Conservation (phyloP, 441 rosid species). For the Melastoma candidum region DNA sequence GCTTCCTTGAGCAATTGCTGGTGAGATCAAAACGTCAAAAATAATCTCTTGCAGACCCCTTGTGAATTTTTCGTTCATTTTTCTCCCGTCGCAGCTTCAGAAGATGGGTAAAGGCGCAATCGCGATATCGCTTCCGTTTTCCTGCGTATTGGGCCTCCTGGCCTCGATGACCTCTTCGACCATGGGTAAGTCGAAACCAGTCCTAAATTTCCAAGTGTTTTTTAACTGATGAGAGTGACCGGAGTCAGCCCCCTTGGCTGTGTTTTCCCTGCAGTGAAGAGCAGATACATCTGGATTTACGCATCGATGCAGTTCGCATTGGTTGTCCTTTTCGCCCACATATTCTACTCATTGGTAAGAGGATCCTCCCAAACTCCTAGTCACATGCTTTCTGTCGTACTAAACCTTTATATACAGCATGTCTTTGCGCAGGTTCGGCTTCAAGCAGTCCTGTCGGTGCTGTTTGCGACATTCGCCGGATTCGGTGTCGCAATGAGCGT, state of each 20-base stretch:
- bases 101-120: conserved; percentile 8
- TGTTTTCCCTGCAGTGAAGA: conserved; percentile 40
- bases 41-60: background rate
- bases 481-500: conserved; percentile 78
- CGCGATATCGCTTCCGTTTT: conserved; percentile 6
- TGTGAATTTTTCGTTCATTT: background rate
- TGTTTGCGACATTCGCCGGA: conserved; percentile 73
- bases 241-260: conserved; percentile 3
- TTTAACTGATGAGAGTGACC: conserved; percentile 1
- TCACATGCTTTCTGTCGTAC: background rate
- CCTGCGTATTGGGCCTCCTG: conserved; percentile 1
- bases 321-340: conserved; percentile 78
- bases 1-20: conserved; percentile 7
- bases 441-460: conserved; percentile 58
- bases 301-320: conserved; percentile 70
- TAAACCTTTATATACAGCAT: conserved; percentile 1
- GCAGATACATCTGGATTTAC: conserved; percentile 85
- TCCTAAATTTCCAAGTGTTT: background rate
- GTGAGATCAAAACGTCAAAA: background rate
- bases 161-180: conserved; percentile 2
- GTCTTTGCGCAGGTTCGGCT: conserved; percentile 32
- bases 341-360: conserved; percentile 76
- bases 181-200: conserved; percentile 6
- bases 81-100: background rate
- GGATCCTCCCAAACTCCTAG: conserved; percentile 1